Evolutionary conservation across 2,329 filamentous ascomycete species (phyloP), one percentile per base, ranked within the genome.

Genomic region (Cryphonectria carpinicola): DNA sequence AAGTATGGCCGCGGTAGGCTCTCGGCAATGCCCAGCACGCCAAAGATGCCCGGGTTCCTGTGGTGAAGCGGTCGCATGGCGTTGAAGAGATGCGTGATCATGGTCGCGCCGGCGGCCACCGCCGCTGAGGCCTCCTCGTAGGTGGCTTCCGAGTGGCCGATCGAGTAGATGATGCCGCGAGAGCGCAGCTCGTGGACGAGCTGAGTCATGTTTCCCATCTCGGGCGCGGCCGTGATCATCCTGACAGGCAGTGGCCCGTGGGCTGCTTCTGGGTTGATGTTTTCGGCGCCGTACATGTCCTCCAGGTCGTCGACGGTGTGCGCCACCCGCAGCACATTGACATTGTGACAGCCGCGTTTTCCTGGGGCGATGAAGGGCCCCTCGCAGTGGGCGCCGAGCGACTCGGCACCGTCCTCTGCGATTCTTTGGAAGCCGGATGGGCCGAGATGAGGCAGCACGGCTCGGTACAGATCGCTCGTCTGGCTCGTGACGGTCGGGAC

Each of bases 31-130:
- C 94, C 94, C 19, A 98, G 83, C 0, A 97, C 89, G 39, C 95
- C 95, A 78, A 97, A 97, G 75, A 97, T 90, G 52, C 94, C 94
- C 0, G 95, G 94, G 80, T 97, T 94, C 70, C 95, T 92, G 84
- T 98, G 94, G 80, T 96, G 93, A 66, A 97, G 88, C 19, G 94
- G 94, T 0, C 90, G 88, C 94, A 97, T 97, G 37, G 94, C 94
- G 79, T 97, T 97, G 88, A 97, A 97, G 1, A 97, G 86, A 77
- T 97, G 94, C 0, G 94, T 97, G 74, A 97, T 92, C 93, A 97
- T 97, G 65, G 88, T 92, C 1, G 93, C 93, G 66, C 94, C 94
- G 8, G 89, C 86, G n/a, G 83, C 84, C 4, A 96, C 87, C 28
- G 93, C 92, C 5, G 84, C 82, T 4, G 91, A 89, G 1, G 93